Evolutionary conservation across 371 early-diverging fungal genomes (phyloP), one percentile per base, ranked within the genome.

Genomic region (Haplosporangium sp.): DNA sequence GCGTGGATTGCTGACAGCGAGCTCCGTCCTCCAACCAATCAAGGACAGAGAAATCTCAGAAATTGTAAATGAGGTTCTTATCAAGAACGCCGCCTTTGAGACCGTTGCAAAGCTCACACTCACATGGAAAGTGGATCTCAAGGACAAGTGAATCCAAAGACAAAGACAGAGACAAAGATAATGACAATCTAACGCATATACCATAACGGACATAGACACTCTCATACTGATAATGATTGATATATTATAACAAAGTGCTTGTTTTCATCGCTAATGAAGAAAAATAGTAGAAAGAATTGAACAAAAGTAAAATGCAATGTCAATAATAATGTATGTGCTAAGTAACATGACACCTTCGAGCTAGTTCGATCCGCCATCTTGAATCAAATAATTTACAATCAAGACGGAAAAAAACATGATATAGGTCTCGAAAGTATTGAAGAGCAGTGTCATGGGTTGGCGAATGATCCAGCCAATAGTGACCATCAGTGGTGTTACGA

Each of bases 401-500:
- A 96, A 86, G 35, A 96, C 94, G 2, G 95, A 86, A 62, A 95
- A 88, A 82, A 97, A 94, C 71, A 96, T 73, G 7, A 96, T 90
- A n/a, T 90, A 90, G 3, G 95, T 94, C 77, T 96, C 95, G 75
- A 95, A 96, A 2, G 90, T 88, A 67, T 92, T 88, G 67, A 97
- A 97, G 76, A 87, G 92, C 20, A 97, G 83, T 20, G 92, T 92
- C 89, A 97, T 90, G 4, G 91, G 91, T 61, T 91, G 87, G 62
- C 84, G 76, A 68, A 96, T 91, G 64, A 92, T 90, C 97, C 97
- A 97, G 4, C 96, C 97, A 42, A 94, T 84, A 52, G 96, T 88
- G 61, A 96, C 96, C 81, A 94, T 88, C 42, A 96, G 65, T 4
- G 97, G 98, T 17, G 94, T 93, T 4, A 96, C 95, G 59, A 96